A percentile compares a stretch with the other conserved stretches of the same genome.
Conservation (phyloP, 257 asterid species). For the Solanum boliviense region DNA sequence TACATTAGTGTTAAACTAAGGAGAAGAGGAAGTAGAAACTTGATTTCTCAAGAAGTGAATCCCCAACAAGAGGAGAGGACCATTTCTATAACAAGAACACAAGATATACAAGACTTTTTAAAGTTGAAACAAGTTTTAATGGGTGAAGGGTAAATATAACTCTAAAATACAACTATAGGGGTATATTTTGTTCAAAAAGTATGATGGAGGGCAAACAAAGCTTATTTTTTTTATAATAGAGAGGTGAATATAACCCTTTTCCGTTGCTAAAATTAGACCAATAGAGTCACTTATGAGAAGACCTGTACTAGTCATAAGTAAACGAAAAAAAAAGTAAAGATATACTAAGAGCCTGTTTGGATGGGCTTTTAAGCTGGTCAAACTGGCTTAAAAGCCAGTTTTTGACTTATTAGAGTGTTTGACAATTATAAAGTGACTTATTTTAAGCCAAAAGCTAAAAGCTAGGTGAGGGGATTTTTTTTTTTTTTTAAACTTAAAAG, state of each 20-base stretch:
- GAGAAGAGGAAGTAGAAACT: neutral
- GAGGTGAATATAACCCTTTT: neutral
- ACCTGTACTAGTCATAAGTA: neutral
- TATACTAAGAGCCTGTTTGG: neutral
- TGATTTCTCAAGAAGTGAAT: neutral
- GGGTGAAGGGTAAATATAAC: neutral
- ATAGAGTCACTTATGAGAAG: neutral
- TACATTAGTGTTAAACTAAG: neutral
- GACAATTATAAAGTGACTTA: too few relatives aligned
- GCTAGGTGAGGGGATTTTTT: too few relatives aligned
- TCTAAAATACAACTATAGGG: neutral
- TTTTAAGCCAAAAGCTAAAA: too few relatives aligned
- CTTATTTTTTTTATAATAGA: neutral
- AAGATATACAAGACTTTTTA: neutral
- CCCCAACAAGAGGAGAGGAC: too few relatives aligned
- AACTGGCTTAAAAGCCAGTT: too few relatives aligned
- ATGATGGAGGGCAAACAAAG: neutral
- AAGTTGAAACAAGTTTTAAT: neutral
- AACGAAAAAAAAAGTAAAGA: neutral
- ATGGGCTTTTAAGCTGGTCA: too few relatives aligned
- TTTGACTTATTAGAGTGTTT: too few relatives aligned
- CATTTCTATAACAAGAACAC: neutral
- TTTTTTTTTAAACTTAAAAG: too few relatives aligned
- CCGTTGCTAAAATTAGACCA: neutral
- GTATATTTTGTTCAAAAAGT: neutral